Percentiles rank a stretch among this genome's conserved stretches.
phyloP scores from a whole-genome alignment of 495 filamentous ascomycete genomes.

The Neurospora sp. region DNA sequence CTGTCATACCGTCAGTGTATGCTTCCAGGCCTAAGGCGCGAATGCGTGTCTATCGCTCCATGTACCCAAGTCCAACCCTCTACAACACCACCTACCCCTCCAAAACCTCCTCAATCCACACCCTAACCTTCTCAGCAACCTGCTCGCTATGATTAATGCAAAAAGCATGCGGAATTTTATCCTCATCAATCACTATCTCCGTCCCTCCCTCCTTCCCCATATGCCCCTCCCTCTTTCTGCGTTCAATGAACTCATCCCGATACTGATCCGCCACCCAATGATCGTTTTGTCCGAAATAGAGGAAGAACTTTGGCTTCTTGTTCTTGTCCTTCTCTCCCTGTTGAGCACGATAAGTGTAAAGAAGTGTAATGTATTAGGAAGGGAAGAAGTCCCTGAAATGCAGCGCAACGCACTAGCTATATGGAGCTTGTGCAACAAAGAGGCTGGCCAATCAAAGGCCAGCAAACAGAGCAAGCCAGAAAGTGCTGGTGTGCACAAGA shows the following conservation, averaged over 20 bases:
- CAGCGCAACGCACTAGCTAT: too few relatives aligned
- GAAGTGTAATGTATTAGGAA: too few relatives aligned
- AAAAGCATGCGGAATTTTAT: slow-evolving; percentile 69
- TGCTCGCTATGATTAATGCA: slow-evolving; percentile 58
- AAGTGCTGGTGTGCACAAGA: too few relatives aligned
- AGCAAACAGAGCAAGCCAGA: too few relatives aligned
- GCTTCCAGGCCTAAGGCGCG: too few relatives aligned
- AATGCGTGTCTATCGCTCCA: too few relatives aligned
- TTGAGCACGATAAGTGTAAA: too few relatives aligned
- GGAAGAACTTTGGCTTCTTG: slow-evolving; percentile 46
- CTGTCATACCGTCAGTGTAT: too few relatives aligned
- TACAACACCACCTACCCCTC: background rate
- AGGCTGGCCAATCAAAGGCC: too few relatives aligned
- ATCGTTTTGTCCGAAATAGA: slow-evolving; percentile 71
- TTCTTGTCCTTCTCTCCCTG: background rate
- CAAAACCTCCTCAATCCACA: slow-evolving; percentile 50
- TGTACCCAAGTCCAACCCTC: too few relatives aligned
- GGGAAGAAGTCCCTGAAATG: too few relatives aligned
- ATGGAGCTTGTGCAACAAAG: too few relatives aligned
- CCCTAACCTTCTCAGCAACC: slow-evolving; percentile 56
- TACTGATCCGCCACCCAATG: slow-evolving; percentile 74
- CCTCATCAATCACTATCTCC: slow-evolving; percentile 62
- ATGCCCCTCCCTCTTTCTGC: slow-evolving; percentile 27
- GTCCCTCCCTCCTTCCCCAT: slow-evolving; percentile 35
- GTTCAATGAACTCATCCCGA: slow-evolving; percentile 60